Conservation (phyloP, 1,284 basidiomycete species). For the Puccinia polysora region DNA sequence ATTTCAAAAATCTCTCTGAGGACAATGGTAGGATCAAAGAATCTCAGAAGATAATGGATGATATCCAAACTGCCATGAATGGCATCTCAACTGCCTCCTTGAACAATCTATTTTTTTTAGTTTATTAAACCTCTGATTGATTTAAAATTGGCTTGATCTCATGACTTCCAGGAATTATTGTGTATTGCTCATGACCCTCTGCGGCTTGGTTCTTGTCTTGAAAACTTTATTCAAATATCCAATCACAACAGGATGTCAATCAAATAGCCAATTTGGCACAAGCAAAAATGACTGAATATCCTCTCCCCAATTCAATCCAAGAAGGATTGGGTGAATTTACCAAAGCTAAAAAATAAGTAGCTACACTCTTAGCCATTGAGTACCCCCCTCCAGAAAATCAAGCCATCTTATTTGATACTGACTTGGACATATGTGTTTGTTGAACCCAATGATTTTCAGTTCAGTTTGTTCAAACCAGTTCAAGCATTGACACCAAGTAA, state of each 20-base stretch:
- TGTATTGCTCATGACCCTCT: too few species aligned
- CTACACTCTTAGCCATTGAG: conserved; percentile 54
- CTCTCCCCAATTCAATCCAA: conserved; percentile 48
- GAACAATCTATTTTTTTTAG: conserved; percentile 33
- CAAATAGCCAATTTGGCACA: conserved; percentile 55
- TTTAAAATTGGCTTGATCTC: conserved; percentile 51
- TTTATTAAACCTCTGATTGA: conserved; percentile 51
- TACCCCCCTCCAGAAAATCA: neutral
- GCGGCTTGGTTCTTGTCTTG: too few species aligned
- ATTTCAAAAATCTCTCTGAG: too few species aligned
- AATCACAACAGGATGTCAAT: conserved; percentile 55
- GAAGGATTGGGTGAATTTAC: conserved; percentile 54
- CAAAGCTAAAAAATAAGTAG: conserved; percentile 56
- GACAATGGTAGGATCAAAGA: too few species aligned
- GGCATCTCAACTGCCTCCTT: too few species aligned
- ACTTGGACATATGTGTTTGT: neutral
- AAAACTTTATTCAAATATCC: neutral
- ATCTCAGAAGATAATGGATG: too few species aligned
- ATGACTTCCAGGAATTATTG: too few species aligned
- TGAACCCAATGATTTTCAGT: neutral
- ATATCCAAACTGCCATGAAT: too few species aligned
- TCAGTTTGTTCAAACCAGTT: conserved; percentile 28
- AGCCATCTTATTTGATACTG: neutral
- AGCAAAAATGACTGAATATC: conserved; percentile 53
- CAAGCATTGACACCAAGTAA: too few species aligned